Percentiles rank a stretch among this genome's conserved stretches.
phyloP scores from a whole-genome alignment of 768 basidiomycete genomes.

The Xanthoconium stramineum region DNA sequence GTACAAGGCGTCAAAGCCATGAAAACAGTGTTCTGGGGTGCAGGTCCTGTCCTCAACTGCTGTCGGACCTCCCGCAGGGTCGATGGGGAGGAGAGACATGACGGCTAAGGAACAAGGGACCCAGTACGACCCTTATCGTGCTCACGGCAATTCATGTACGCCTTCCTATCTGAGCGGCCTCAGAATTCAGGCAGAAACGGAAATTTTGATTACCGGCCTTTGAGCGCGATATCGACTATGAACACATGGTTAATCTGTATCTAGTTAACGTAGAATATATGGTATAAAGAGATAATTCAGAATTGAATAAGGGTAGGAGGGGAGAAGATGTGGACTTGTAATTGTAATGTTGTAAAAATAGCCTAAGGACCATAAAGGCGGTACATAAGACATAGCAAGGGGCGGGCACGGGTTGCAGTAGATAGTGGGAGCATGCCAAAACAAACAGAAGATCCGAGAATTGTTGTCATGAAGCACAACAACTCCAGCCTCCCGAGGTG shows the following conservation, averaged over 20 bases:
- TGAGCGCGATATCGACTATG: constrained; percentile 26
- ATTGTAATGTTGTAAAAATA: constrained; percentile 21
- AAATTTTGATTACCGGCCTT: constrained; percentile 8
- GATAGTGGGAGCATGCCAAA: constrained; percentile 23
- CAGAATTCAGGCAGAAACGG: not conserved
- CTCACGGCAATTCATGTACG: not conserved
- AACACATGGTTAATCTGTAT: constrained; percentile 36
- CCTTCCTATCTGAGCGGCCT: constrained; percentile 29
- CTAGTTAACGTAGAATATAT: constrained; percentile 38
- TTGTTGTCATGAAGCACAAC: constrained; percentile 50
- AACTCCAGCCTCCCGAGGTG: constrained; percentile 59
- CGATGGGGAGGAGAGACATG: constrained; percentile 58
- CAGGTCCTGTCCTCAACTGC: constrained; percentile 50
- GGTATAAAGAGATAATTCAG: constrained; percentile 40
- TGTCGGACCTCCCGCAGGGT: constrained; percentile 41
- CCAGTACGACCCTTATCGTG: constrained; percentile 1
- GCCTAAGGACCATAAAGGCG: constrained; percentile 20
- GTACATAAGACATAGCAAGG: constrained; percentile 31
- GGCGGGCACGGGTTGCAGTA: constrained; percentile 13
- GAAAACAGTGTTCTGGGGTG: constrained; percentile 71
- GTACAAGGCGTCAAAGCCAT: constrained; percentile 79
- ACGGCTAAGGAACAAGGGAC: constrained; percentile 24
- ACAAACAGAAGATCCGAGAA: constrained; percentile 10
- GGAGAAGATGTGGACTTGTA: constrained; percentile 11
- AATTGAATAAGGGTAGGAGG: constrained; percentile 30